Base-by-base conservation (phyloP, 352 stramenopile species). In the Globisporangium cystogenes region DNA sequence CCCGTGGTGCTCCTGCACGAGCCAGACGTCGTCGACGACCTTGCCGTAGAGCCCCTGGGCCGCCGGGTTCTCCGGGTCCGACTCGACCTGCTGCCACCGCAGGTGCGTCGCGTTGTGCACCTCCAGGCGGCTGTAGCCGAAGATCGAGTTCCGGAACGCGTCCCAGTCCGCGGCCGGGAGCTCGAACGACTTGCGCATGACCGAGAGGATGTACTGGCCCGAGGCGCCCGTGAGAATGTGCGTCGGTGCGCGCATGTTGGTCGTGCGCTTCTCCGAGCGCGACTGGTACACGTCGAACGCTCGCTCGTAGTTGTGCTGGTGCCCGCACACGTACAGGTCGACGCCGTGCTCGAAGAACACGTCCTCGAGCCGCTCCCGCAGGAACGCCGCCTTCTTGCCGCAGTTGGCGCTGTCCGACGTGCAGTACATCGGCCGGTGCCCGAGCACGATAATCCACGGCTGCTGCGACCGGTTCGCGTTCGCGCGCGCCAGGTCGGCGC, bases 251-350 rank as follows among this genome's bases (percentile, higher is more conserved):
- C 63, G 64, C 79, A 92, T 93, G 66, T 96, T 89, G 47, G 50
- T 72, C n/a, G 83, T 93, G 37, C 73, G 70, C 39, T 70, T 63
- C 67, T 67, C 76, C 4, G 82, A 93, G 36, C 67, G 35, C 3
- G 61, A 74, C 23, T 72, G 70, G 62, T 91, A 93, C 7, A 96
- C 67, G 58, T 95, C 86, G 48, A 80, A 95, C 18, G 80, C 83
- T 36, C 87, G 77, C 58, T 96, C 87, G 67, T 95, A 96, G 67
- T 96, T 96, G 76, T 96, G 87, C 57, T 95, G 83, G 65, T 96
- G 87, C 11, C 87, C 87, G 42, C 82, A 93, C 21, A 96, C 63
- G 68, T 95, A 96, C 27, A 96, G 61, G 48, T 96, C 86, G 16
- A 96, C 86, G 39, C 83, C 83, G 50, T 90, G 59, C 20, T 70